phyloP scores from a whole-genome alignment of 805 yeast species.

The Tetrapisispora namnaoensis region DNA sequence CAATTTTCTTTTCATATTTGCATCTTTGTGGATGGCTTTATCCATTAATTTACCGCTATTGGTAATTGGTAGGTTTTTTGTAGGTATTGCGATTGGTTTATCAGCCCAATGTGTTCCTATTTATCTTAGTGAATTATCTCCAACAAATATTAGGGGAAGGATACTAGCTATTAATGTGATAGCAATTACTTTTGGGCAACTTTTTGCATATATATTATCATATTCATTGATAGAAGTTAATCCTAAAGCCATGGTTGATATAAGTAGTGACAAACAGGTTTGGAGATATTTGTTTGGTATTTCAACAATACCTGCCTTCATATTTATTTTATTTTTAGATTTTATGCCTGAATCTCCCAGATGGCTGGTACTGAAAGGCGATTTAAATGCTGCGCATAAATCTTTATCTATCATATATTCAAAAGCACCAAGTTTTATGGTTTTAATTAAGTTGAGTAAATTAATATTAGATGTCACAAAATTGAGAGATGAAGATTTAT shows the following conservation, averaged over 20 bases:
- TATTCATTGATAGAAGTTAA: constrained; percentile 17
- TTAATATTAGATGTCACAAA: constrained; percentile 37
- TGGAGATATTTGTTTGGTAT: constrained; percentile 35
- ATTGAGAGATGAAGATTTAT: constrained; percentile 14
- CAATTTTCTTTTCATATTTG: constrained; percentile 37
- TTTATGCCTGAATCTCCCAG: constrained; percentile 46
- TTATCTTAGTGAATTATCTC: constrained; percentile 44
- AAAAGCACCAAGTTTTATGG: constrained; percentile 26
- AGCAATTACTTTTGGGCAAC: constrained; percentile 44
- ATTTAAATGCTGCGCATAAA: constrained; percentile 30
- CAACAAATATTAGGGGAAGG: constrained; percentile 33
- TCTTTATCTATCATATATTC: constrained; percentile 39
- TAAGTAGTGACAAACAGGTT: constrained; percentile 4
- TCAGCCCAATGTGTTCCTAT: constrained; percentile 61
- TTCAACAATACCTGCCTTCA: constrained; percentile 35
- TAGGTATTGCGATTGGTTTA: constrained; percentile 67
- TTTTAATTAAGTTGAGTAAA: constrained; percentile 37
- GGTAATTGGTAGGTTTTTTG: constrained; percentile 47
- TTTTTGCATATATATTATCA: constrained; percentile 35
- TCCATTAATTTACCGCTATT: constrained; percentile 32
- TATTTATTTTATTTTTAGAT: constrained; percentile 30
- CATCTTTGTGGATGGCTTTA: constrained; percentile 42
- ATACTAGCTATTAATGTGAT: constrained; percentile 32
- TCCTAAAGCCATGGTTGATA: not conserved
- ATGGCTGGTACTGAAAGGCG: constrained; percentile 31